Percentiles rank a stretch among this genome's conserved stretches.
Conservation (phyloP, 2,329 filamentous ascomycete genomes). For the Penicillium capsulatum region DNA sequence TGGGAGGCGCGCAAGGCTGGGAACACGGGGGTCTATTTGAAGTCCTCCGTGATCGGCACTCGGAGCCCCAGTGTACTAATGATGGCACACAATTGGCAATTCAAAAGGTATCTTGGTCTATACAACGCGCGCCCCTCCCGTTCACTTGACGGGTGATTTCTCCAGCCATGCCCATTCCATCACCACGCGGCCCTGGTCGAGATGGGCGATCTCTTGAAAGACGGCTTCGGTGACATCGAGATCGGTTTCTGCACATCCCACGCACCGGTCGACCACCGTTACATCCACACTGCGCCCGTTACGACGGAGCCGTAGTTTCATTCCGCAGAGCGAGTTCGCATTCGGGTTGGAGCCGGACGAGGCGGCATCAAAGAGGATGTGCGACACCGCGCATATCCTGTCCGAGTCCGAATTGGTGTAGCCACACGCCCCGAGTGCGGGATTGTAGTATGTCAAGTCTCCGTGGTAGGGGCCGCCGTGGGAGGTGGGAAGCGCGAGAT, state of each 20-base stretch:
- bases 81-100: no score
- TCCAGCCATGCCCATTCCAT: slow-evolving; percentile 52
- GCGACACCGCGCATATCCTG: slow-evolving; percentile 62
- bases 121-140: not conserved
- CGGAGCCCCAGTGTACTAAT: no score
- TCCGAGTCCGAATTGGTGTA: slow-evolving; percentile 52
- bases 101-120: no score
- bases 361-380: slow-evolving; percentile 61
- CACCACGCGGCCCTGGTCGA: slow-evolving; percentile 45
- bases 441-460: slow-evolving; percentile 66
- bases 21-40: no score
- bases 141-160: slow-evolving; percentile 34
- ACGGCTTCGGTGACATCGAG: slow-evolving; percentile 49
- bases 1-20: not conserved
- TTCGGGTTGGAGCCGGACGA: slow-evolving; percentile 55
- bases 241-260: slow-evolving; percentile 47
- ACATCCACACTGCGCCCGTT: slow-evolving; percentile 56
- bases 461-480: slow-evolving; percentile 54
- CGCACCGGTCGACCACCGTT: slow-evolving; percentile 65
- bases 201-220: slow-evolving; percentile 47
- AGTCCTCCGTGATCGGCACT: no score
- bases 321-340: slow-evolving; percentile 63
- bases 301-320: slow-evolving; percentile 59
- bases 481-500: slow-evolving; percentile 28
- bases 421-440: slow-evolving; percentile 67